Percentiles rank a stretch among this genome's conserved stretches.
These are phyloP conservation scores for Apiospora marii DNA, from an alignment of 2,329 filamentous ascomycete species.

Conservation along the genomic window DNA sequence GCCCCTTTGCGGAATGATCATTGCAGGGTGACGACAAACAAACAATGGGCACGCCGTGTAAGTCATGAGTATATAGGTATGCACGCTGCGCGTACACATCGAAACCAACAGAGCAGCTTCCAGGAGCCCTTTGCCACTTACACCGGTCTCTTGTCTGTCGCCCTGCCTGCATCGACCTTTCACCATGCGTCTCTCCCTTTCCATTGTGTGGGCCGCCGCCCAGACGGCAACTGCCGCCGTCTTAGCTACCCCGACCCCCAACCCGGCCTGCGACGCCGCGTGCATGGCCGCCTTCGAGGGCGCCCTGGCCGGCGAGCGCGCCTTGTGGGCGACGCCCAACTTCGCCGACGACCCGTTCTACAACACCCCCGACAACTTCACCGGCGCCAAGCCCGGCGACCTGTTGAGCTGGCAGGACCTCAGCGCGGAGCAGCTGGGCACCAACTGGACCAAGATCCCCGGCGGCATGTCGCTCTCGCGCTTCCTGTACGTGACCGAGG, in stretches of 20 bases:
- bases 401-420: slow-evolving; percentile 32
- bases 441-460: slow-evolving; percentile 31
- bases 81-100: not conserved
- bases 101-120: not conserved
- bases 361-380: slow-evolving; percentile 28
- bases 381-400: slow-evolving; percentile 29
- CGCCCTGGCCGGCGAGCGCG: slow-evolving; percentile 22
- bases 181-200: not conserved
- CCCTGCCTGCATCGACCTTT: not conserved
- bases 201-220: not conserved
- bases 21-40: not conserved
- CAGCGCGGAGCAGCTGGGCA: slow-evolving; percentile 20
- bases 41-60: not conserved
- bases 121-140: not conserved
- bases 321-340: slow-evolving; percentile 26
- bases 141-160: not conserved
- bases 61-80: not conserved
- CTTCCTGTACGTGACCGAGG: slow-evolving; percentile 33
- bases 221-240: slow-evolving; percentile 4
- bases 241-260: not conserved
- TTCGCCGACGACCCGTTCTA: slow-evolving; percentile 30
- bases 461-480: slow-evolving; percentile 28
- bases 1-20: not conserved
- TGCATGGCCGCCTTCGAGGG: slow-evolving; percentile 25
- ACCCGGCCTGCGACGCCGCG: slow-evolving; percentile 15